Base-by-base conservation (phyloP, 1,284 basidiomycete genomes). In the Tylopilus sp. region DNA sequence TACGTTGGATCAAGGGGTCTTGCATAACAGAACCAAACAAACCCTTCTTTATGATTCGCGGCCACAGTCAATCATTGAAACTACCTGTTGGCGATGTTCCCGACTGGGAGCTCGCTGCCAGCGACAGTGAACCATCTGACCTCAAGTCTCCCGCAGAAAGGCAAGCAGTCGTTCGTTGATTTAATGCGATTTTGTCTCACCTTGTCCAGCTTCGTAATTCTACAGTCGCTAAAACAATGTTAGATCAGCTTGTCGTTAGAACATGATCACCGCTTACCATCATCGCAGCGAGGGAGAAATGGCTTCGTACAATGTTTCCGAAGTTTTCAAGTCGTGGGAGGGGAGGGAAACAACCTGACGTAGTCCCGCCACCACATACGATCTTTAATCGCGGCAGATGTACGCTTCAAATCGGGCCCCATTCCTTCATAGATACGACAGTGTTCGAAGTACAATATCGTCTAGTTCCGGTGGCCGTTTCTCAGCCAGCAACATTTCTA, bases 171-270 rank as follows among this genome's bases (percentile, higher is more conserved):
- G 16, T 55, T 39, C 55, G 26, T 54, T 32, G 18, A 49, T 54
- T 57, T 18, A n/a, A 22, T 62, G n/a, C 56, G 39, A 57, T 64
- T 60, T 22, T 24, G 24, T 36, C 60, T 72, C 61, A 73, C 71
- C 60, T 64, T 29, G 52, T 61, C 19, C 58, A 89, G 88, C 72
- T 82, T 83, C 61, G 85, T 91, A 10, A 77, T 93, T 32, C 70
- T 87, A 15, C 86, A 89, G 61, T 91, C 91, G 2, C 76, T 93
- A 57, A 87, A 84, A 70, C 90, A 92, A 84, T 93, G 91, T 92
- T 70, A 75, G 84, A 64, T 53, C 49, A 61, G 29, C 44, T 60
- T 63, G 52, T 63, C 60, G 26, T 60, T 61, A 33, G 62, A 59
- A 19, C 53, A 54, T 71, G 53, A 64, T 53, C 47, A 44, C 72